phyloP scores from a whole-genome alignment of 2,329 filamentous ascomycete species.

The Trichophyton simii region DNA sequence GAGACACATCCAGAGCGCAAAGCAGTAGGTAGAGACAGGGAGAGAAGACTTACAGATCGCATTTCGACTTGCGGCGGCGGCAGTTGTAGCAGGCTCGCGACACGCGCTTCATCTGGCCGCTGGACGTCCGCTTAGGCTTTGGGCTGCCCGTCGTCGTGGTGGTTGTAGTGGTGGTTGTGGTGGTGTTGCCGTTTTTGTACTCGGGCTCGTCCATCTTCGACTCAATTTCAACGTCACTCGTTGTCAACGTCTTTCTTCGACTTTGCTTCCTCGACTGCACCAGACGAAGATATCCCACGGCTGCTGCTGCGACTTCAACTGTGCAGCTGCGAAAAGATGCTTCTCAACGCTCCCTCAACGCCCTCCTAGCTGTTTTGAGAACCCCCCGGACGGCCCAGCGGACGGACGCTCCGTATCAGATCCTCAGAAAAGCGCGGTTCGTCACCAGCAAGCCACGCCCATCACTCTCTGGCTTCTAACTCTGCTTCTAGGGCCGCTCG shows the following conservation, averaged over 20 bases:
- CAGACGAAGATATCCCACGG: too few species aligned
- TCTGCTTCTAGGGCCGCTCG: neutral
- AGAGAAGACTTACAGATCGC: slow-evolving; percentile 35
- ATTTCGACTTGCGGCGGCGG: slow-evolving; percentile 39
- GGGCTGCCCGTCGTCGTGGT: slow-evolving; percentile 7
- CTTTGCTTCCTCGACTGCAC: neutral
- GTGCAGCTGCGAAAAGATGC: neutral
- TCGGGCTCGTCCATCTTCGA: neutral
- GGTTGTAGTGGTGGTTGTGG: too few species aligned
- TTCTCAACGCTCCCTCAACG: neutral
- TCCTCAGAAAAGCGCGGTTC: neutral
- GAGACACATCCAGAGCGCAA: neutral
- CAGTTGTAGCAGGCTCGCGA: slow-evolving; percentile 39
- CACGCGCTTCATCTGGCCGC: slow-evolving; percentile 32
- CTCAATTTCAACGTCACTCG: too few species aligned
- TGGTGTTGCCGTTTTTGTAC: slow-evolving; percentile 6
- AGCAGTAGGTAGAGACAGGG: neutral
- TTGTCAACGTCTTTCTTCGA: neutral
- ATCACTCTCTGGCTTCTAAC: neutral
- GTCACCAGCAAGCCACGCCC: neutral
- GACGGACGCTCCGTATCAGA: neutral
- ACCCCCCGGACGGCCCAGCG: neutral
- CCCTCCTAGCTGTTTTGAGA: neutral
- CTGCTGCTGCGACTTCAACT: neutral
- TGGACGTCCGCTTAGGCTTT: slow-evolving; percentile 19